A percentile compares a stretch with the other conserved stretches of the same genome.
phyloP scores from a whole-genome alignment of 768 basidiomycete genomes.

The Tylopilus intermedius region DNA sequence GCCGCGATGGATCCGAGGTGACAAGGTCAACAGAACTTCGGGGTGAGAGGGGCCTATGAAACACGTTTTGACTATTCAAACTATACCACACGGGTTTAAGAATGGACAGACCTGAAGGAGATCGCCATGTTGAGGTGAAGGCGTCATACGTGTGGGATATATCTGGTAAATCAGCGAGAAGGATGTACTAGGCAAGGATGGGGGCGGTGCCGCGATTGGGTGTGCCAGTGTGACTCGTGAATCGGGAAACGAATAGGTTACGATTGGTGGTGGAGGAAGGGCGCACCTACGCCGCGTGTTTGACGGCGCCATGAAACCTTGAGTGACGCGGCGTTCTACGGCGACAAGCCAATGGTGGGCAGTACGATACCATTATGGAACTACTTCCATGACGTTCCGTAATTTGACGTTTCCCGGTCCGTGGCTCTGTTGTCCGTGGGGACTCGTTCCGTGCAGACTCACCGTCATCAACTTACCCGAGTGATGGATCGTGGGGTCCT shows the following conservation, averaged over 20 bases:
- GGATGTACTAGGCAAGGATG: conserved; percentile 5
- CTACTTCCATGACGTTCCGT: conserved; percentile 26
- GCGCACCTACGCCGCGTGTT: conserved; percentile 31
- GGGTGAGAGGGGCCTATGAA: conserved; percentile 24
- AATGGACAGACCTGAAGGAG: conserved; percentile 26
- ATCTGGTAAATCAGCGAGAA: conserved; percentile 32
- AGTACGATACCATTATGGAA: conserved; percentile 25
- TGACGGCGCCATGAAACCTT: conserved; percentile 33
- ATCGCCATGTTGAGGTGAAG: conserved; percentile 17
- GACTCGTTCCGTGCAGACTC: conserved; percentile 3
- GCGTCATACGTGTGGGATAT: conserved; percentile 20
- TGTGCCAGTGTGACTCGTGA: conserved; percentile 6
- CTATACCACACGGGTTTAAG: conserved; percentile 14
- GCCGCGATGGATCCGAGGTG: conserved; percentile 25
- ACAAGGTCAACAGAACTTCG: conserved; percentile 20
- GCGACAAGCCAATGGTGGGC: conserved; percentile 19
- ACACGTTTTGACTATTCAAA: conserved; percentile 29
- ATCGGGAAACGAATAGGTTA: conserved; percentile 21
- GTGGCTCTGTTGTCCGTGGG: conserved; percentile 13
- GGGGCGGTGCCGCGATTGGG: conserved; percentile 25
- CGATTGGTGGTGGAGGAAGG: conserved; percentile 19
- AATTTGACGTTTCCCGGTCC: conserved; percentile 21
- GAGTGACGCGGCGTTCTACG: conserved; percentile 28
- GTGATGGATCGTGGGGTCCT: conserved; percentile 8
- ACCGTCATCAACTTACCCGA: conserved; percentile 4